These are phyloP conservation scores for Closterium sp. DNA, from an alignment of 139 green algal species.

Conservation along the genomic window DNA sequence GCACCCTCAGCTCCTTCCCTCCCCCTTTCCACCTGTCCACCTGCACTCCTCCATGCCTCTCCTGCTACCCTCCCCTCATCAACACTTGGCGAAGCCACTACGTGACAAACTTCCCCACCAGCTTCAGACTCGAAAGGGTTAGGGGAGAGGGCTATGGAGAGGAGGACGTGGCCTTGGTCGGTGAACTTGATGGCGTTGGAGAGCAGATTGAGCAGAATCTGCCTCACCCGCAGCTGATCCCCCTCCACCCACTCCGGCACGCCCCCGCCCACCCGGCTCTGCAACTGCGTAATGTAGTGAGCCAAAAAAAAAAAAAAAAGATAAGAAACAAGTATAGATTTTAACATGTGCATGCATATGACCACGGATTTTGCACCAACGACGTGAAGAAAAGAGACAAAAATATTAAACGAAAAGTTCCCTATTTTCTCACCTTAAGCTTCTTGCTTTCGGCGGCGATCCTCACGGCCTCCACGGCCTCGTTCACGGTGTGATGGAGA, in stretches of 20 bases:
- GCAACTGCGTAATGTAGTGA: neutral
- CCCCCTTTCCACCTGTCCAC: neutral
- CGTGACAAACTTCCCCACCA: neutral
- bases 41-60: neutral
- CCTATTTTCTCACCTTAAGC: neutral
- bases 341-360: too few species aligned
- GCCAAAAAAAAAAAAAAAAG: too few species aligned
- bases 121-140: neutral
- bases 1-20: neutral
- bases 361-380: too few species aligned
- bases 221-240: neutral
- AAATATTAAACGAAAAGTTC: too few species aligned
- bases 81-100: neutral
- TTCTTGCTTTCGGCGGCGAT: neutral
- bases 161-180: neutral
- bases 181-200: neutral
- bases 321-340: too few species aligned
- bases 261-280: too few species aligned
- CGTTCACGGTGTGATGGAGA: neutral
- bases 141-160: neutral
- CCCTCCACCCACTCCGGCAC: neutral
- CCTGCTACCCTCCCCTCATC: neutral
- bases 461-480: neutral
- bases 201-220: neutral
- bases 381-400: too few species aligned